Evolutionary conservation across 805 yeast species (phyloP).

Genomic region (Teunomyces cretensis): DNA sequence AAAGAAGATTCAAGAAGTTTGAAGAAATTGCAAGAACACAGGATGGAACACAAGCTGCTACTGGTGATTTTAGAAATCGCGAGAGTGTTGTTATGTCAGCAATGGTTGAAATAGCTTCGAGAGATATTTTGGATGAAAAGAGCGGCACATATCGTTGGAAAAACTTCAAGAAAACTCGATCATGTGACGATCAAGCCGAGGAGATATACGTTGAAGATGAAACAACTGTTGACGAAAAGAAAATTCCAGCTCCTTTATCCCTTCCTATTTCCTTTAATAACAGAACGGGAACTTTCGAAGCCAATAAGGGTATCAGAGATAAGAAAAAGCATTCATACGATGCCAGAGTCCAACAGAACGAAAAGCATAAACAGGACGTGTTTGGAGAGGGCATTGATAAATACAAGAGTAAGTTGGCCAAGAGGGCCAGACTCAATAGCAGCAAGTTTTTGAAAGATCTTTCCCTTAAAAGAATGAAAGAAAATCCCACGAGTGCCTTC

Average conservation of each 20-base stretch:
- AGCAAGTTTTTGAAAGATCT: conserved; percentile 55
- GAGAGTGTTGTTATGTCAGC: conserved; percentile 51
- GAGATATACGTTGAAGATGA: conserved; percentile 20
- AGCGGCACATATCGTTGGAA: conserved; percentile 53
- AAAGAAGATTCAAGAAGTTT: conserved; percentile 59
- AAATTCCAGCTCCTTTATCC: conserved; percentile 32
- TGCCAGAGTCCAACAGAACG: conserved; percentile 69
- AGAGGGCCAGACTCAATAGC: conserved; percentile 52
- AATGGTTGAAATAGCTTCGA: conserved; percentile 70
- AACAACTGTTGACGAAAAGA: conserved; percentile 12
- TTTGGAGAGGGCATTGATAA: conserved; percentile 74
- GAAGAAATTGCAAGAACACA: conserved; percentile 44
- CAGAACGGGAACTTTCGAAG: conserved; percentile 73
- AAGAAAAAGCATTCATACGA: conserved; percentile 79
- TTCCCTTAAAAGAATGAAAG: conserved; percentile 49
- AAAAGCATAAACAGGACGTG: conserved; percentile 69
- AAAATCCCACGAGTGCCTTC: conserved; percentile 30
- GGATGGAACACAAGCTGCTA: conserved; percentile 46
- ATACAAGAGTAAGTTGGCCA: conserved; percentile 46
- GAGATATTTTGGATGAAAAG: conserved; percentile 57
- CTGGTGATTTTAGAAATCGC: conserved; percentile 36
- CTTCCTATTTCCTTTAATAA: conserved; percentile 72
- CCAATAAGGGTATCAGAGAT: conserved; percentile 81
- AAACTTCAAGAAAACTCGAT: conserved; percentile 21
- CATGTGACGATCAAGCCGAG: conserved; percentile 7